Evolutionary conservation across 805 yeast genomes (phyloP).

Genomic region (Kodamaea neixiangensis): DNA sequence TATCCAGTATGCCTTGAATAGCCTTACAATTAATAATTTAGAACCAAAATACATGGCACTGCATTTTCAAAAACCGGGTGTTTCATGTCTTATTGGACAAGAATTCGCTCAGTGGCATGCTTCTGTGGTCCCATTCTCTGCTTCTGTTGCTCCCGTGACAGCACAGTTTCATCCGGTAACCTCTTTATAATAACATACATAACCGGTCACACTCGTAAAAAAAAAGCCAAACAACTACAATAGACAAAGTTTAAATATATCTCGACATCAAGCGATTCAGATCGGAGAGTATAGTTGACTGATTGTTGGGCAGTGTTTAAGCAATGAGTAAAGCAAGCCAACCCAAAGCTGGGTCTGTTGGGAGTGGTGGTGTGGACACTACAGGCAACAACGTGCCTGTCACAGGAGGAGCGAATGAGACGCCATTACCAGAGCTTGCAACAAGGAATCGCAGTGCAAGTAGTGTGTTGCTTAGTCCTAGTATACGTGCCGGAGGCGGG

Average conservation of each 20-base stretch:
- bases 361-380: not conserved
- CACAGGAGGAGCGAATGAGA: not conserved
- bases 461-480: conserved; percentile 17
- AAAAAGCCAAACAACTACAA: not conserved
- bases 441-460: conserved; percentile 10
- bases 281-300: not conserved
- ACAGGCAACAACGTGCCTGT: not conserved
- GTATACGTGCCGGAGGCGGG: conserved; percentile 11
- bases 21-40: no score
- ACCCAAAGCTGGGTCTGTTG: not conserved
- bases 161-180: no score
- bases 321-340: not conserved
- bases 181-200: not conserved
- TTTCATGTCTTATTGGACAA: no score
- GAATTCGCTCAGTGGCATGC: no score
- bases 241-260: not conserved
- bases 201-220: conserved; percentile 1
- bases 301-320: not conserved
- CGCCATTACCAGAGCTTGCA: not conserved
- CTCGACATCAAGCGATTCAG: not conserved
- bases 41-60: no score
- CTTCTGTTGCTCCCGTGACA: no score
- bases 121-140: no score
- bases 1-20: no score
- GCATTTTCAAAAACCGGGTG: no score